A percentile compares a stretch with the other conserved stretches of the same genome.
phyloP scores from a whole-genome alignment of 2,329 filamentous ascomycete genomes.

The Torrubiella hemipterigena region DNA sequence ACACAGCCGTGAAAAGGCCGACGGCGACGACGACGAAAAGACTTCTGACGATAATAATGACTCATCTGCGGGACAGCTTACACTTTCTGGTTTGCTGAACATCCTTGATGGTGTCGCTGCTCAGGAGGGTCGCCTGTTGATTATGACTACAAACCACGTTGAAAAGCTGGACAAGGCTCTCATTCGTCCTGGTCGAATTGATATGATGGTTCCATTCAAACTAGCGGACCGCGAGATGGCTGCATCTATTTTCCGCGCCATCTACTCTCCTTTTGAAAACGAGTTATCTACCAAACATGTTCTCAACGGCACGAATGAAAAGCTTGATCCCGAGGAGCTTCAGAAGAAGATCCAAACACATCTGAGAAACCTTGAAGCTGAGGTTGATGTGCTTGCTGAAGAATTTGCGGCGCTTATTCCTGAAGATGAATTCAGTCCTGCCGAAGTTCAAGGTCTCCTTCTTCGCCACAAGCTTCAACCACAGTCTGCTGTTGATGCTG shows the following conservation, averaged over 20 bases:
- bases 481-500: slow-evolving; percentile 31
- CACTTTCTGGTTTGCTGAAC: slow-evolving; percentile 68
- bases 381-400: slow-evolving; percentile 31
- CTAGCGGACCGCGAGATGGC: slow-evolving; percentile 41
- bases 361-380: slow-evolving; percentile 14
- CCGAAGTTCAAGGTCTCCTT: slow-evolving; percentile 48
- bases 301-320: slow-evolving; percentile 7
- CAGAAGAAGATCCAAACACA: slow-evolving; percentile 12
- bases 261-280: slow-evolving; percentile 40
- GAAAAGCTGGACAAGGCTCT: slow-evolving; percentile 51
- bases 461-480: slow-evolving; percentile 43
- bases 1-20: slow-evolving; percentile 35
- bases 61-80: slow-evolving; percentile 31
- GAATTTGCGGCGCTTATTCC: slow-evolving; percentile 40
- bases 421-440: slow-evolving; percentile 43
- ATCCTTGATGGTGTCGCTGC: slow-evolving; percentile 64
- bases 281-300: slow-evolving; percentile 9
- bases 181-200: slow-evolving; percentile 49
- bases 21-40: slow-evolving; percentile 8
- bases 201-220: slow-evolving; percentile 46
- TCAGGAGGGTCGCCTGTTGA: slow-evolving; percentile 49
- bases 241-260: slow-evolving; percentile 43
- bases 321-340: slow-evolving; percentile 13
- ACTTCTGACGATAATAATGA: slow-evolving; percentile 3
- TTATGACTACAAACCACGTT: slow-evolving; percentile 55